Percentiles rank a stretch among this genome's conserved stretches.
Evolutionary conservation across 139 green algal genomes (phyloP).

Genomic region (Picochlorum sp.): DNA sequence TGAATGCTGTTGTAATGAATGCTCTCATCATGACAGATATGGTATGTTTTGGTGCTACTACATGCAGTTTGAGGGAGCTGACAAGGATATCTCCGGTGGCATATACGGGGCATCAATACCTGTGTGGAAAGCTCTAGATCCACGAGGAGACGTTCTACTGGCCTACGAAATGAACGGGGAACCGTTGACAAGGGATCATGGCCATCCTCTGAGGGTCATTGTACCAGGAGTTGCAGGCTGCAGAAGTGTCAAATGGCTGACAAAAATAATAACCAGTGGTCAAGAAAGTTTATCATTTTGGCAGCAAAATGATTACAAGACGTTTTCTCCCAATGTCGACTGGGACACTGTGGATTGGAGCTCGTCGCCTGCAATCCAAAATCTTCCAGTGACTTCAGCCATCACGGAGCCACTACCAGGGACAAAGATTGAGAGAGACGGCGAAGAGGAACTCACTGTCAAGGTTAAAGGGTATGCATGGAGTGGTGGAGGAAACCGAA

Average conservation of each 20-base stretch:
- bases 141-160: conserved; percentile 61
- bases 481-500: conserved; percentile 58
- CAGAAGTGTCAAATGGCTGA: conserved; percentile 77
- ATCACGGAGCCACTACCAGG: conserved; percentile 50
- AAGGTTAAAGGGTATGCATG: conserved; percentile 62
- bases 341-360: conserved; percentile 81
- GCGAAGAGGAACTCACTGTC: conserved; percentile 7
- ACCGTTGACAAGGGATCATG: conserved; percentile 62
- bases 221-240: conserved; percentile 62
- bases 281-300: conserved; percentile 57
- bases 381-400: conserved; percentile 55
- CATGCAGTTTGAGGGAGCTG: conserved; percentile 59
- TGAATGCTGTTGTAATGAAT: too few relatives aligned
- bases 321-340: conserved; percentile 59
- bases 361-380: conserved; percentile 49
- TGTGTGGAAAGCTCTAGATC: conserved; percentile 42
- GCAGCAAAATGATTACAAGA: conserved; percentile 85
- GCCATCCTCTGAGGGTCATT: conserved; percentile 60
- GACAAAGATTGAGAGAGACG: conserved; percentile 12
- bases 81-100: conserved; percentile 28
- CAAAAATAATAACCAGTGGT: conserved; percentile 33
- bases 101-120: conserved; percentile 66
- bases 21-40: too few relatives aligned
- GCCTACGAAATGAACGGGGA: conserved; percentile 91
- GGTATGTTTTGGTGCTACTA: too few relatives aligned